phyloP scores from a whole-genome alignment of 202 grass and related monocot genomes.

The Setaria italica region DNA sequence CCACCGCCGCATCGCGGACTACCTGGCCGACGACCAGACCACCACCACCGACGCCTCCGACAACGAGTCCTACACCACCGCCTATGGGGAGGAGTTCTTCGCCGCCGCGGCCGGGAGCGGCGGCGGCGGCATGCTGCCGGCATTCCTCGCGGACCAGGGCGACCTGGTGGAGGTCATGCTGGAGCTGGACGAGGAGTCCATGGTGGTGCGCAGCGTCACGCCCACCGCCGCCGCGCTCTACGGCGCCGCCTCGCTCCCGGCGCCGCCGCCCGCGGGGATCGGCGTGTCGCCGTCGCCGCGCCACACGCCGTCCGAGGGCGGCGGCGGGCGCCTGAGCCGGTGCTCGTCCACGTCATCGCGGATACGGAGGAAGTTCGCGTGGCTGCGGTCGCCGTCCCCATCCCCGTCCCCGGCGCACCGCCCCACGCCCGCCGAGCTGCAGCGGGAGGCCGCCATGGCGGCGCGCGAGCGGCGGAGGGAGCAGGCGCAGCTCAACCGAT shows the following conservation, averaged over 20 bases:
- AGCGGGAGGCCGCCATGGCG: conserved; percentile 62
- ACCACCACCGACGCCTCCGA: conserved; percentile 69
- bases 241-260: neutral
- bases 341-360: conserved; percentile 93
- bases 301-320: conserved; percentile 51
- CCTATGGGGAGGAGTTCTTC: conserved; percentile 68
- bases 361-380: conserved; percentile 89
- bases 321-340: conserved; percentile 60
- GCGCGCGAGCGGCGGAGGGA: conserved; percentile 76
- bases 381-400: conserved; percentile 75
- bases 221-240: conserved; percentile 68
- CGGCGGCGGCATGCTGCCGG: conserved; percentile 67
- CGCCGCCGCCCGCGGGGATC: neutral
- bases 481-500: conserved; percentile 74
- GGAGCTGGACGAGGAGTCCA: conserved; percentile 98
- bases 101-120: conserved; percentile 36
- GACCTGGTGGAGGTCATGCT: conserved; percentile 99
- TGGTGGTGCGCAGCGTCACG: conserved; percentile 97
- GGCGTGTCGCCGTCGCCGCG: neutral
- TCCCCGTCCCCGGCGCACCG: conserved; percentile 40
- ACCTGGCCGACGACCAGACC: conserved; percentile 75
- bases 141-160: conserved; percentile 84
- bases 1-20: conserved; percentile 81
- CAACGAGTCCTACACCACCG: conserved; percentile 74
- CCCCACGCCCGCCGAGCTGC: conserved; percentile 48